Base-by-base conservation (phyloP, 108 stramenopile species). In the Skeletonema costatum region DNA sequence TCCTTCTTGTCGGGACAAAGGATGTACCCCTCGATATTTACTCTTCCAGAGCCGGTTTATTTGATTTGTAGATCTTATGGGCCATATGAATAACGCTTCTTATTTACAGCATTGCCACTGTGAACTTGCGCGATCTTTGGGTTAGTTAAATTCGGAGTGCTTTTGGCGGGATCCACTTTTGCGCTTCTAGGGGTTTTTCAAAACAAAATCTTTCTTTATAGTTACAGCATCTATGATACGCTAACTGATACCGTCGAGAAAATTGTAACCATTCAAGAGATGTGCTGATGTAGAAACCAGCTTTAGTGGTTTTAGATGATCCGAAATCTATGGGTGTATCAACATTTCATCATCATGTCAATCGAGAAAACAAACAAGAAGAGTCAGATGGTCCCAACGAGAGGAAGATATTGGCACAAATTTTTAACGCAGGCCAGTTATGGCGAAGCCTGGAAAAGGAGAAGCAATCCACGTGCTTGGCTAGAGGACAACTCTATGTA, bases 41-140 rank as follows among this genome's bases (percentile, higher is more conserved):
- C 69, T 80, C 73, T n/a, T 83, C 85, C 5, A 76, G 86, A 12
- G 86, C 75, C 17, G 88, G 88, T 4, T n/a, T 90, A 19, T 88
- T 90, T 68, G 92, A 93, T n/a, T n/a, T 62, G 73, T 88, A 0
- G 92, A 93, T 60, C 73, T 83, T 17, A 59, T 89, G 71, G 75
- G 79, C 39, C 92, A 93, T 59, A 76, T 90, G 86, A 93, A 93
- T 65, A 90, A 93, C 68, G 92, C 92, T 32, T 75, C 86, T 21
- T 93, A 89, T 53, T 66, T 93, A 19, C 77, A 68, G 25, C 92
- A 93, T n/a, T 66, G 88, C 89, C 11, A n/a, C n/a, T n/a, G n/a
- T n/a, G 92, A 93, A 67, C 69, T 86, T 53, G 92, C 92, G 3
- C 66, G 89, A n/a, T n/a, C n/a, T n/a, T 60, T 93, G 89, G 89